These are phyloP conservation scores for Aspergillus heteromorphus DNA, from an alignment of 495 filamentous ascomycete species.

Conservation along the genomic window DNA sequence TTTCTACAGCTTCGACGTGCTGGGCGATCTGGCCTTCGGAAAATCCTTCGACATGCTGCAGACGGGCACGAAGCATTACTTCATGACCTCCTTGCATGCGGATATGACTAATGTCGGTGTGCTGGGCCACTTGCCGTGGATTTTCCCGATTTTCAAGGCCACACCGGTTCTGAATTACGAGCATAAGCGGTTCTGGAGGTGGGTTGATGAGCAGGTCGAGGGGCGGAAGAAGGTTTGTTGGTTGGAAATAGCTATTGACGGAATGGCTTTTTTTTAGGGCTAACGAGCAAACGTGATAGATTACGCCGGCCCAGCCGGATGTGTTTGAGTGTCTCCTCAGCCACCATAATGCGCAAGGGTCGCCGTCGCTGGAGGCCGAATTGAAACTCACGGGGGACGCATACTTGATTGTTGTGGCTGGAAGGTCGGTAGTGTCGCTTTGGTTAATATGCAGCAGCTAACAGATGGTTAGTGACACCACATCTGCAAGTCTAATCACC, in stretches of 20 bases:
- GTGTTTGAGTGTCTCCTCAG: not conserved
- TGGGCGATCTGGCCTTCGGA: slow-evolving; percentile 1
- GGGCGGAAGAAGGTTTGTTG: not conserved
- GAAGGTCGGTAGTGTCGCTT: not conserved
- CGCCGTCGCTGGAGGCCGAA: not conserved
- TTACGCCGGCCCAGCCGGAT: not conserved
- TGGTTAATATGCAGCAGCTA: not conserved
- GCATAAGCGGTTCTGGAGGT: not conserved
- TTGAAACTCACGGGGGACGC: not conserved
- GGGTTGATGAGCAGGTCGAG: not conserved
- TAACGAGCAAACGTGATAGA: not conserved
- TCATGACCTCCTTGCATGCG: not conserved
- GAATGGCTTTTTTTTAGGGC: not conserved
- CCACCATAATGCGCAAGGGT: not conserved
- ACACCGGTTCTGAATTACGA: not conserved
- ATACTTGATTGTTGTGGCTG: not conserved
- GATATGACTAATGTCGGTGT: not conserved
- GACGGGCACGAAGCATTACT: not conserved
- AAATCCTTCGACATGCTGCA: not conserved
- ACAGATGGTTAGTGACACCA: slow-evolving; percentile 1
- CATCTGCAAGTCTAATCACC: not conserved
- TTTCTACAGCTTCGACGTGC: slow-evolving; percentile 18
- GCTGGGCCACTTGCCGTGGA: not conserved
- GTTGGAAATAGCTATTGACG: not conserved
- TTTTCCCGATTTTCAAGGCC: not conserved